Evolutionary conservation across 257 asterid species (phyloP).

Genomic region (Nicotiana sylvestris): DNA sequence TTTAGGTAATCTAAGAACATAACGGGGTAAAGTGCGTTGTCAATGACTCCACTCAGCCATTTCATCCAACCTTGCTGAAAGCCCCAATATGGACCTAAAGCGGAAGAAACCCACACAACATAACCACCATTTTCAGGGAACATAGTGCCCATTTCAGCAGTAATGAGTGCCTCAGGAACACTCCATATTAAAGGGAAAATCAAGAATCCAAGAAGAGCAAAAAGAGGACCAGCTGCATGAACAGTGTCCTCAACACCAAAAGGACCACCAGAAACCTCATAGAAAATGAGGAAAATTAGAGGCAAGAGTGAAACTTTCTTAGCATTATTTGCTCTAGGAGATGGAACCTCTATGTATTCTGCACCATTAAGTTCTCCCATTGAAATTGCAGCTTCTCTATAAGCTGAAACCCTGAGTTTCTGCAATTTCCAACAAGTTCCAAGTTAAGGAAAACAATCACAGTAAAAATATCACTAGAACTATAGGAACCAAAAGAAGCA

Average conservation of each 20-base stretch:
- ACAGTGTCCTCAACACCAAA: constrained; percentile 44
- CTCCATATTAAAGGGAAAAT: constrained; percentile 42
- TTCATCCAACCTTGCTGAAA: constrained; percentile 51
- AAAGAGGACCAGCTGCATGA: constrained; percentile 40
- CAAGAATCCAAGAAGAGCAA: constrained; percentile 35
- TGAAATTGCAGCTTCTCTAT: constrained; percentile 15
- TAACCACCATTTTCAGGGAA: constrained; percentile 47
- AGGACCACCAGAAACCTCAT: constrained; percentile 48
- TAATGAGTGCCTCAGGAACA: constrained; percentile 38
- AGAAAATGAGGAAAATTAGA: constrained; percentile 38
- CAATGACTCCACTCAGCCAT: constrained; percentile 48
- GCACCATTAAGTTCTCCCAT: constrained; percentile 26
- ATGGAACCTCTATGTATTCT: constrained; percentile 21
- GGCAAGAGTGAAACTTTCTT: constrained; percentile 35
- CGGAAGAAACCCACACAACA: constrained; percentile 48
- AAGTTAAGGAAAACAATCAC: not conserved
- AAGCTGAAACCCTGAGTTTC: constrained; percentile 22
- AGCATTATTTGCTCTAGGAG: constrained; percentile 16
- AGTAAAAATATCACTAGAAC: not conserved
- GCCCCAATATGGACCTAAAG: constrained; percentile 44
- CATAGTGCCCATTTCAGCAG: constrained; percentile 48
- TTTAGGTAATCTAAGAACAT: constrained; percentile 41
- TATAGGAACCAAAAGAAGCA: not conserved
- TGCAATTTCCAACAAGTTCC: constrained; percentile 13
- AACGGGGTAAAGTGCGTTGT: constrained; percentile 43